A percentile compares a stretch with the other conserved stretches of the same genome.
Conservation (phyloP, 2,329 filamentous ascomycete genomes). For the Paecilomyces sp. region DNA sequence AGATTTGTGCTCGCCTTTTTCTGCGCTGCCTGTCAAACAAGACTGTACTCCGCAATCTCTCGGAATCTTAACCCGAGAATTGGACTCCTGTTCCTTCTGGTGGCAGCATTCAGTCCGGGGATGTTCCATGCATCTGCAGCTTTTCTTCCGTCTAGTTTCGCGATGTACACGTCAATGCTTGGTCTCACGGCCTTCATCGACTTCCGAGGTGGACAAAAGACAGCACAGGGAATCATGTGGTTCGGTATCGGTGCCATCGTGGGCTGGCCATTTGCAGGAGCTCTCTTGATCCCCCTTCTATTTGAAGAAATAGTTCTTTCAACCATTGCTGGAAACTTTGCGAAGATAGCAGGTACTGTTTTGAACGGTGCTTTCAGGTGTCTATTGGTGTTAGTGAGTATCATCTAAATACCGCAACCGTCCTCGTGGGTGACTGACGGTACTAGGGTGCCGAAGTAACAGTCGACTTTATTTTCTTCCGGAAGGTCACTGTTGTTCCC, state of each 20-base stretch:
- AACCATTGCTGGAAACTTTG: constrained; percentile 48
- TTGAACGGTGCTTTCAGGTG: constrained; percentile 61
- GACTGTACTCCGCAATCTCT: constrained; percentile 72
- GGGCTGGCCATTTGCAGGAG: constrained; percentile 91
- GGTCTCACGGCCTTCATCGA: constrained; percentile 87
- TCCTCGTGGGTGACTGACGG: constrained; percentile 16
- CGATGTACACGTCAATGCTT: constrained; percentile 89
- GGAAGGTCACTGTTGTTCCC: constrained; percentile 66
- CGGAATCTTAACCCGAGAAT: constrained; percentile 73
- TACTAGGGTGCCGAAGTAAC: constrained; percentile 58
- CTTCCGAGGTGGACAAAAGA: constrained; percentile 72
- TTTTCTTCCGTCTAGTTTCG: constrained; percentile 88
- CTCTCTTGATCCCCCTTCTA: constrained; percentile 72
- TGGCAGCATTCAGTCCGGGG: constrained; percentile 71
- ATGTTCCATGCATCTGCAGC: constrained; percentile 88
- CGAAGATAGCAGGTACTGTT: constrained; percentile 54
- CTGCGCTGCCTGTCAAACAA: constrained; percentile 75
- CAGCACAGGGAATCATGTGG: constrained; percentile 78
- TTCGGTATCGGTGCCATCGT: constrained; percentile 79
- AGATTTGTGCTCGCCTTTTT: constrained; percentile 65
- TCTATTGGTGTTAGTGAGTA: constrained; percentile 60
- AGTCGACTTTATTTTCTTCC: constrained; percentile 81
- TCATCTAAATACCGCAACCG: neutral
- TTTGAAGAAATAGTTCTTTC: constrained; percentile 63
- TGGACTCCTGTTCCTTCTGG: constrained; percentile 74